A percentile compares a stretch with the other conserved stretches of the same genome.
These are phyloP conservation scores for Arthromyces matolae DNA, from an alignment of 768 basidiomycete genomes.

Conservation along the genomic window DNA sequence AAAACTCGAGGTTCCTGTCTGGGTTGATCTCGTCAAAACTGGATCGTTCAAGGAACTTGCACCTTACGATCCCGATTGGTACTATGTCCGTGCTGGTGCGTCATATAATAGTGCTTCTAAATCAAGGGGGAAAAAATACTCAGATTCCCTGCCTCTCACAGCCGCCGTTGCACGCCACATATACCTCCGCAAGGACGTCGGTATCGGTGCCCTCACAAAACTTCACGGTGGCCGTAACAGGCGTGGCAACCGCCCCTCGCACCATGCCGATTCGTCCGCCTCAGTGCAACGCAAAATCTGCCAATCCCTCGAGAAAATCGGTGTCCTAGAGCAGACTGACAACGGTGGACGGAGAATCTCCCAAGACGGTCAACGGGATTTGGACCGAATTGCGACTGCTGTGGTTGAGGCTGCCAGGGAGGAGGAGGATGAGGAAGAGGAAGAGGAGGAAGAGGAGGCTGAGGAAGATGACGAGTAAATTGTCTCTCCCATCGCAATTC, in stretches of 20 bases:
- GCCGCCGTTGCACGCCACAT: conserved; percentile 98
- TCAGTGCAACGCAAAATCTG: conserved; percentile 93
- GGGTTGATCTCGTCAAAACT: conserved; percentile 99
- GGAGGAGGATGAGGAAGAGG: conserved; percentile 72
- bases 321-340: conserved; percentile 89
- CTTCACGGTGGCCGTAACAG: conserved; percentile 95
- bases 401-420: conserved; percentile 78
- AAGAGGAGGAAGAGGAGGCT: conserved; percentile 64
- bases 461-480: conserved; percentile 58
- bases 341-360: conserved; percentile 95
- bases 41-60: conserved; percentile 97
- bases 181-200: conserved; percentile 97
- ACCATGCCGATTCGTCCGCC: conserved; percentile 83
- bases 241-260: conserved; percentile 94
- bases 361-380: conserved; percentile 94
- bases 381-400: conserved; percentile 90
- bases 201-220: conserved; percentile 90
- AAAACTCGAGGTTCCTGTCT: conserved; percentile 97
- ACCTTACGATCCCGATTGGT: conserved; percentile 99
- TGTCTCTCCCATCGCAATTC: conserved; percentile 17
- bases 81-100: conserved; percentile 95
- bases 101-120: too few relatives aligned
- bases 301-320: conserved; percentile 98
- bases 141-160: conserved; percentile 27
- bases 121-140: too few relatives aligned